phyloP scores from a whole-genome alignment of 176 grass and related monocot species.

The Eragrostis nindensis region DNA sequence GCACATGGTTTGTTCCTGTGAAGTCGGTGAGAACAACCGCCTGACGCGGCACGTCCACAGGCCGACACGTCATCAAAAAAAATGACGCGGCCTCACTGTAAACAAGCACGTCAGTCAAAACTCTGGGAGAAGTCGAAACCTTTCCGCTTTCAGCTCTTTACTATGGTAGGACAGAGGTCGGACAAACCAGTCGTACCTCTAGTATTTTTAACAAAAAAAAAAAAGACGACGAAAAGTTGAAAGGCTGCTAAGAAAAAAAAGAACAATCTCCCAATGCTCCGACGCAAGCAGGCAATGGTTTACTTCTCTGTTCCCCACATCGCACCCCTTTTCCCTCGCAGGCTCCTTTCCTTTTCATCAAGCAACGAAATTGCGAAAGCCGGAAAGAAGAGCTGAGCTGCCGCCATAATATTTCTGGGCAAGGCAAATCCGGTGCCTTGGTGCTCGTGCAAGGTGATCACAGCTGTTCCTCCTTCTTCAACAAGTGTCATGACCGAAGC shows the following conservation, averaged over 20 bases:
- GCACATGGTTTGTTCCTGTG: too few relatives aligned
- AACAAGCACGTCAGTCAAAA: too few relatives aligned
- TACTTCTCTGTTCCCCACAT: slow-evolving; percentile 13
- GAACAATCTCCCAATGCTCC: slow-evolving; percentile 1
- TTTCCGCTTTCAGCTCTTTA: too few relatives aligned
- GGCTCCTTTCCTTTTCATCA: slow-evolving; percentile 62
- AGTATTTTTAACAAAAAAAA: too few relatives aligned
- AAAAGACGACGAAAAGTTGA: neutral
- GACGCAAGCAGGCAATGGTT: slow-evolving; percentile 32
- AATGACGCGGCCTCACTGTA: too few relatives aligned
- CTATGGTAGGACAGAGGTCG: too few relatives aligned
- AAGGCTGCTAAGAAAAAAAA: neutral
- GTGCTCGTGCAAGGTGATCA: slow-evolving; percentile 14
- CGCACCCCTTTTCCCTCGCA: slow-evolving; percentile 1
- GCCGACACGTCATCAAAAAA: too few relatives aligned
- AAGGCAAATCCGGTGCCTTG: slow-evolving; percentile 30
- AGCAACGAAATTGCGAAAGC: slow-evolving; percentile 55
- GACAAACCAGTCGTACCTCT: too few relatives aligned
- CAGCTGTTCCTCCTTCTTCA: slow-evolving; percentile 3
- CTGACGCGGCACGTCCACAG: too few relatives aligned
- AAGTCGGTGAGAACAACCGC: too few relatives aligned
- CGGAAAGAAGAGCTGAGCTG: slow-evolving; percentile 9
- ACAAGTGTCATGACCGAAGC: neutral
- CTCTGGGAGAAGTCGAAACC: too few relatives aligned
- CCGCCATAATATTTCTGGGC: slow-evolving; percentile 9